Conservation (phyloP, 1,284 basidiomycete genomes). For the Stereum hirsutum region DNA sequence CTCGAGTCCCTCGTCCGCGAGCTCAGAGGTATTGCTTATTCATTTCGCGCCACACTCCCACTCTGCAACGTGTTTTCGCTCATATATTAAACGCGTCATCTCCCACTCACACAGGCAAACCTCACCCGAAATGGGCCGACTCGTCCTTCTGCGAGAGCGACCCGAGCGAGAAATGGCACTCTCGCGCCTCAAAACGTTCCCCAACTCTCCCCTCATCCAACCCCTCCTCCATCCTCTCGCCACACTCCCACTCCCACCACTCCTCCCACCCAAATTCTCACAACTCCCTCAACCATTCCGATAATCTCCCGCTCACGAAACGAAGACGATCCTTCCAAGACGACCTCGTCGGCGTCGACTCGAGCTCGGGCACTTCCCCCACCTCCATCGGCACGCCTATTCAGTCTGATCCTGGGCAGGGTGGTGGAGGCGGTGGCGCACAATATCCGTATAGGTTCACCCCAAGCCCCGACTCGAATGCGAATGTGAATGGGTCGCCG, state of each 20-base stretch:
- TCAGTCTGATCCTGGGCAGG: constrained; percentile 23
- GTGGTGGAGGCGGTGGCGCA: constrained; percentile 10
- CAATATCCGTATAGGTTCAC: constrained; percentile 21
- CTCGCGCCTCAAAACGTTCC: constrained; percentile 56
- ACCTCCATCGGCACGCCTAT: constrained; percentile 15
- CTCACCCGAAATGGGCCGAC: constrained; percentile 76
- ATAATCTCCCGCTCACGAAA: neutral
- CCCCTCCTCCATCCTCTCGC: constrained; percentile 15
- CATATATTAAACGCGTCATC: too few species aligned
- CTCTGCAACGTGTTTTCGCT: too few species aligned
- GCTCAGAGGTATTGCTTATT: constrained; percentile 46
- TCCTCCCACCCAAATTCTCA: neutral
- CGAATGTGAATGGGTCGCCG: constrained; percentile 10
- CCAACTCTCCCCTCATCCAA: constrained; percentile 17
- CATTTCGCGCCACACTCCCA: neutral
- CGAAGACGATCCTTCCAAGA: neutral
- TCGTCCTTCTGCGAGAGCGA: constrained; percentile 68
- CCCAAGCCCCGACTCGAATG: constrained; percentile 15
- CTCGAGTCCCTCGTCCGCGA: constrained; percentile 84
- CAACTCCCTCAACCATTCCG: neutral
- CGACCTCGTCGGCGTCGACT: constrained; percentile 1
- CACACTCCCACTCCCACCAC: constrained; percentile 7
- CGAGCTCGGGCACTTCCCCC: neutral
- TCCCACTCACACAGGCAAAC: constrained; percentile 46
- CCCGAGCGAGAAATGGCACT: constrained; percentile 75